phyloP scores from a whole-genome alignment of 1,139 yeast genomes.

The Taphrina populina region DNA sequence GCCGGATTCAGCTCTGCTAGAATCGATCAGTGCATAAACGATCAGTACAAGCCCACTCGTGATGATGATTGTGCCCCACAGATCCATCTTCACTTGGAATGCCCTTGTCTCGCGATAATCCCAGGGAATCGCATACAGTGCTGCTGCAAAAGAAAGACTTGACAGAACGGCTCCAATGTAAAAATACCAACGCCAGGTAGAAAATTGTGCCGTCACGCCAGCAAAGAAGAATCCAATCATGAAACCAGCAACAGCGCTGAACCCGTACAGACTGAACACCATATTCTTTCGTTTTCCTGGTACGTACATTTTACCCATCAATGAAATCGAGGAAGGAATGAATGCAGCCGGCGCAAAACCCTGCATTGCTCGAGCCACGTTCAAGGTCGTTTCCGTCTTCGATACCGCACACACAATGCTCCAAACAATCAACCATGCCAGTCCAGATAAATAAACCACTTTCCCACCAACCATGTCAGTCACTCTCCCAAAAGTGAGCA shows the following conservation, averaged over 20 bases:
- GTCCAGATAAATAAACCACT: conserved; percentile 19
- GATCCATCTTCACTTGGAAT: conserved; percentile 16
- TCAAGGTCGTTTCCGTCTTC: conserved; percentile 2
- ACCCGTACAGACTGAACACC: conserved; percentile 25
- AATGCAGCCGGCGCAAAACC: conserved; percentile 27
- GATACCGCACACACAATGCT: conserved; percentile 16
- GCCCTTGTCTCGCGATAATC: conserved; percentile 7
- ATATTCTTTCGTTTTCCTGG: conserved; percentile 25
- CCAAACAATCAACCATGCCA: conserved; percentile 19
- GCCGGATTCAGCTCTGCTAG: conserved; percentile 5
- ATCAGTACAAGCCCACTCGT: conserved; percentile 23
- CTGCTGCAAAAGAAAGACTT: conserved; percentile 6
- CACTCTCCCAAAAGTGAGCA: conserved; percentile 23
- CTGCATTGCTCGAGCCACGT: conserved; percentile 27
- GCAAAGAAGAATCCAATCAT: conserved; percentile 15
- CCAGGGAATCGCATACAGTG: conserved; percentile 10
- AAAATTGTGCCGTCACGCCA: conserved; percentile 16
- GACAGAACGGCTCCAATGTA: conserved; percentile 18
- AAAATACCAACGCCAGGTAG: conserved; percentile 28
- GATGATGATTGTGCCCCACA: conserved; percentile 3
- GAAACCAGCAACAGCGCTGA: conserved; percentile 20
- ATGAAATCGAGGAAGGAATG: conserved; percentile 13
- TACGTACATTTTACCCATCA: conserved; percentile 20
- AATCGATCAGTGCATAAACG: conserved; percentile 22
- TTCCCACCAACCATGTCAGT: conserved; percentile 22